Base-by-base conservation (phyloP, 2,329 filamentous ascomycete species). In the Aspergillus fijiensis region DNA sequence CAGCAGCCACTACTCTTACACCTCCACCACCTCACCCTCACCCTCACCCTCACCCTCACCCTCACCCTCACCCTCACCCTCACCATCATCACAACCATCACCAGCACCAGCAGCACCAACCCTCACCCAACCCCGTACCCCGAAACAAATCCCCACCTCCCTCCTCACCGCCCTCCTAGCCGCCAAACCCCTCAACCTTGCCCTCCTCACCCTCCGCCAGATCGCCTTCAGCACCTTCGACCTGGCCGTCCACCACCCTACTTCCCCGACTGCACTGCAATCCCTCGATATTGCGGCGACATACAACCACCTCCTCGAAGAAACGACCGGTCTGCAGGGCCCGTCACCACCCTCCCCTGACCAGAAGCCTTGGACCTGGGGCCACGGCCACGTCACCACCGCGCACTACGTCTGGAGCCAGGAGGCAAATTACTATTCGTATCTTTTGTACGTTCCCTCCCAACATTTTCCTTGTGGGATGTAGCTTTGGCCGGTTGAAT, bases 351-450 rank as follows among this genome's bases (percentile, higher is more conserved):
- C 33, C 4, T 35, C 33, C 33, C 10, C 33, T 0, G 12, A 35
- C 11, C 10, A 35, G 4, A 16, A 35, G 9, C 12, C 4, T 6
- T 14, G 14, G 11, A 35, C 12, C 33, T 48, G 42, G 42, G 53
- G 53, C n/a, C 42, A 55, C 42, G 33, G 45, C 31, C n/a, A 59
- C 49, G 51, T 51, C 57, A 55, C 45, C 29, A 55, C 47, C 2
- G 16, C 23, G 23, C 51, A 59, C 35, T 59, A 45, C 25, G 49
- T 54, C 35, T 59, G 50, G 57, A 35, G 57, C 9, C 50, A 33
- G 33, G 48, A 54, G 27, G 56, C 57, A 14, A 54, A 59, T 33
- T 55, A 59, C 19, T 59, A 31, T 25, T 55, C 57, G 16, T 55
- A 55, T 27, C 50, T 59, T 6, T 55, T 54, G 57, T 59, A 45